Percentiles rank a stretch among this genome's conserved stretches.
phyloP scores from a whole-genome alignment of 148 eudicot genomes.

The Amaranthus hypochondriacus region DNA sequence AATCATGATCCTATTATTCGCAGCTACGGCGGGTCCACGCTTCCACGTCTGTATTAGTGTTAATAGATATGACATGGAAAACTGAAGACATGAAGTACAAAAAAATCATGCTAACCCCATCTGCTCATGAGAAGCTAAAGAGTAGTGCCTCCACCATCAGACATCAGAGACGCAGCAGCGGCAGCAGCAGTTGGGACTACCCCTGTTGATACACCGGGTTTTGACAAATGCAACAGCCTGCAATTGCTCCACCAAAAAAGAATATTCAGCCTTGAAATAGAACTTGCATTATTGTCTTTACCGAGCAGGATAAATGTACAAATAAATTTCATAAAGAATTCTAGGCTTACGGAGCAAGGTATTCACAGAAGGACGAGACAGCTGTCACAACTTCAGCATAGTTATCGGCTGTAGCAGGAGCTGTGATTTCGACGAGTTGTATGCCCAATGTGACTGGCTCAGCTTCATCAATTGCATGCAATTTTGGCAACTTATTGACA shows the following conservation, averaged over 20 bases:
- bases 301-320: not conserved
- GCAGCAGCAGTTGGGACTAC: constrained; percentile 92
- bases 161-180: constrained; percentile 93
- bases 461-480: constrained; percentile 81
- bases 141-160: constrained; percentile 75
- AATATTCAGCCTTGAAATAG: not conserved
- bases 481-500: constrained; percentile 72
- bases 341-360: constrained; percentile 82
- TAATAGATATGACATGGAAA: too few species aligned
- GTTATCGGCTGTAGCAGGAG: constrained; percentile 77
- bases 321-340: not conserved
- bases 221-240: constrained; percentile 90
- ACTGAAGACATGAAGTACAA: not conserved
- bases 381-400: constrained; percentile 80
- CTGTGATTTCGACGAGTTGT: constrained; percentile 95
- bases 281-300: not conserved
- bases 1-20: constrained; percentile 42
- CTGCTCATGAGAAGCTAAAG: constrained; percentile 28
- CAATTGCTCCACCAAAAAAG: constrained; percentile 4
- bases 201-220: constrained; percentile 82
- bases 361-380: constrained; percentile 84
- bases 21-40: constrained; percentile 33
- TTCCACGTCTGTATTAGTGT: constrained; percentile 23
- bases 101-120: constrained; percentile 1
- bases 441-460: constrained; percentile 80